These are phyloP conservation scores for Chalaropsis thielavioides DNA, from an alignment of 2,329 filamentous ascomycete species.

Conservation along the genomic window DNA sequence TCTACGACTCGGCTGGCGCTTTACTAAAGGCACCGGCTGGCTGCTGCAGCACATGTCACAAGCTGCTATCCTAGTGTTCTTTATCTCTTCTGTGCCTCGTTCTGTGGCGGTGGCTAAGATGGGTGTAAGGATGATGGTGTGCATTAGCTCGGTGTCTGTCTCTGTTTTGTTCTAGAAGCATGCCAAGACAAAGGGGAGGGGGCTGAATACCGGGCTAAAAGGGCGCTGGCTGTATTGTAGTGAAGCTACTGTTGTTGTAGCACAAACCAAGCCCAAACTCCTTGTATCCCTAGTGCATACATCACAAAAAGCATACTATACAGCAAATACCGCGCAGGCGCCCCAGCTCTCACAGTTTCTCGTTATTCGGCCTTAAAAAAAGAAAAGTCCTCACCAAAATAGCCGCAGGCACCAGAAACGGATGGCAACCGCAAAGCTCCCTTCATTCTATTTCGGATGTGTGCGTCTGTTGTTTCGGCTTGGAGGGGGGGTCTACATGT, in stretches of 20 bases:
- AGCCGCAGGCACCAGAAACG: background rate
- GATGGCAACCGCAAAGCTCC: background rate
- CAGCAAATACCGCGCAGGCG: no score
- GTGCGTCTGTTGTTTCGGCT: background rate
- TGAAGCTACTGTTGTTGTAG: no score
- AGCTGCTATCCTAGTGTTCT: background rate
- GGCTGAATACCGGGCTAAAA: background rate
- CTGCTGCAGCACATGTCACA: background rate
- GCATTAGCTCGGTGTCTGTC: background rate
- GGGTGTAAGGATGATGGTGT: background rate
- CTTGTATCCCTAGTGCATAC: no score
- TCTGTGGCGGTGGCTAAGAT: background rate
- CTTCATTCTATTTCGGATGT: slow-evolving; percentile 4
- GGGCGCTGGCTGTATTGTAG: no score
- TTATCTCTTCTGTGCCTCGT: background rate
- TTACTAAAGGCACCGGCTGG: background rate
- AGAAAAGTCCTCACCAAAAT: background rate
- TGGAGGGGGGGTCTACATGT: background rate
- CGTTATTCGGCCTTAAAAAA: no score
- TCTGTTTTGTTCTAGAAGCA: background rate
- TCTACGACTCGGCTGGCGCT: background rate
- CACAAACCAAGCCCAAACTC: no score
- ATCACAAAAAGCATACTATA: no score
- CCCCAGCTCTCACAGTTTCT: no score
- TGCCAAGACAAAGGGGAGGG: background rate